Base-by-base conservation (phyloP, 164 flowering plant genomes). In the Umbilicus rupestris region DNA sequence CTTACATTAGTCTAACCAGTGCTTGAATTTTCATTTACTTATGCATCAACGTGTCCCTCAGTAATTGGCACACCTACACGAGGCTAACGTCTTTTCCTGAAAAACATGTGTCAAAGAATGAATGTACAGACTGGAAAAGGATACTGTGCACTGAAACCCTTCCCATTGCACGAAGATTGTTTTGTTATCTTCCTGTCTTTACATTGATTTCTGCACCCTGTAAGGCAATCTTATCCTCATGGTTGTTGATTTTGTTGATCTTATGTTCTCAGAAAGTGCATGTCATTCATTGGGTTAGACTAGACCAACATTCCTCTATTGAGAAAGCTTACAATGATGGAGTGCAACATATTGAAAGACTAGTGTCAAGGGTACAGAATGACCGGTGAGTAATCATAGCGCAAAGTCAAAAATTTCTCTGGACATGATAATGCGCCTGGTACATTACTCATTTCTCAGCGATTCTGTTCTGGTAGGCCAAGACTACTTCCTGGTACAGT, bases 211-310 rank as follows among this genome's bases (percentile, higher is more conserved):
- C 24, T 9, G 20, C 6, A 26, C 16, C 28, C 5, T 17, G 29
- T 7, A 20, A 39, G 9, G 15, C 28, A 35, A n/a, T 3, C 24
- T 5, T 31, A 57, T 31, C 20, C 24, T 11, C 33, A 22, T 33
- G 3, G n/a, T 60, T 1, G 33, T 73, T 68, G 55, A 49, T 22
- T 14, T 15, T 19, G 6, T 59, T 31, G 39, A 39, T 28, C 29
- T 31, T 63, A 5, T 49, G 35, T 52, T 66, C 39, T 5, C 39
- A 58, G 68, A 66, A 82, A 94, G 97, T 90, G 78, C 89, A 88
- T 73, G 85, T 83, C 42, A 87, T 94, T 69, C 96, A 89, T 62
- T 94, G 98, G 98, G 98, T 94, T 71, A 80, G 77, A 66, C 55
- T 94, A 19, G 90, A 87, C 71, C 78, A 67, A 16, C 78, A 75